Evolutionary conservation across 495 filamentous ascomycete genomes (phyloP), one percentile per base, ranked within the genome.

Genomic region (Neurospora sp.): DNA sequence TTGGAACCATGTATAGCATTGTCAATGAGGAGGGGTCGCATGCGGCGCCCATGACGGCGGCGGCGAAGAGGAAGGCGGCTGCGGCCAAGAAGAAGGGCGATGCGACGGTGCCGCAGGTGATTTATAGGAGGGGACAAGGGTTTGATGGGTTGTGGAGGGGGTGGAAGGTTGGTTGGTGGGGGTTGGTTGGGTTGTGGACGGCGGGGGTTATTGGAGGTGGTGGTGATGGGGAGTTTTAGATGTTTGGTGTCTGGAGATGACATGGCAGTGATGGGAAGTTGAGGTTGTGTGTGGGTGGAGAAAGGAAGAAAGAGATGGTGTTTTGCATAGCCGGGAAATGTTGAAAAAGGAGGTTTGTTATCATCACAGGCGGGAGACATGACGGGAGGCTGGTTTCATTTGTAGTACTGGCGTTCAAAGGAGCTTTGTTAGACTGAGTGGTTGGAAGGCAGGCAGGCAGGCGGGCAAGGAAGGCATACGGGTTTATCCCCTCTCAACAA

Each of bases 121-220:
- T 86, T 61, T 86, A 85, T 68, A 83, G 86, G 37, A 88, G 89
- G 73, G 94, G 94, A 16, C 94, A 97, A 76, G 96, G 96, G 8
- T 76, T 93, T 37, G 86, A 91, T 39, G 96, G 96, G 1, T 84
- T 99, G 16, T 97, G 93, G 86, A 87, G 96, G 68, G 96, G 96
- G 16, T 99, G 96, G 96, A 90, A 93, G 77, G 91, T 98, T 20
- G 94, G 94, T 11, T 93, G 96, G 88, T 98, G 96, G 96, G 95
- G 94, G 0, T 83, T 98, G 71, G 90, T 95, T 18, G 95, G 95
- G 22, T 88, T 97, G 31, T 95, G 94, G 93, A 80, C 82, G 3
- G 82, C 82, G 3, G 80, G 82, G 6, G 77, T 85, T 39, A 71
- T 84, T 8, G 83, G 83, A 0, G 81, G 80, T 46, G 83, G 84